Evolutionary conservation across 352 stramenopile species (phyloP).

Genomic region (Pythium graminicola): DNA sequence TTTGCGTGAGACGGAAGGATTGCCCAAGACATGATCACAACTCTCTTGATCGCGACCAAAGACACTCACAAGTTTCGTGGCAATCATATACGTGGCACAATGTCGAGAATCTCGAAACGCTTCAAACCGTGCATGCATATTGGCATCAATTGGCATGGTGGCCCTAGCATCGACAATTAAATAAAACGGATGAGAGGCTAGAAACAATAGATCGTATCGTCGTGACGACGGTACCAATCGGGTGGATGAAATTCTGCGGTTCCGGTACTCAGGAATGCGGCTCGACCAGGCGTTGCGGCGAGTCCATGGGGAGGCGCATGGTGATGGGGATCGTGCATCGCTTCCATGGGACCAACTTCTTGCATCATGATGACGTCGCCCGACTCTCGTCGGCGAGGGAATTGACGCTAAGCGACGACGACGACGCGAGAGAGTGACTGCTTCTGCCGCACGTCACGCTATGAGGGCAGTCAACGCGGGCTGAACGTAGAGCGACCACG

Average conservation of each 20-base stretch:
- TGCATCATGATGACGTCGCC: conserved; percentile 18
- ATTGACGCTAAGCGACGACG: too few relatives aligned
- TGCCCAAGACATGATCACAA: conserved; percentile 83
- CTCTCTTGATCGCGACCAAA: conserved; percentile 82
- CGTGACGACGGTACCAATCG: conserved; percentile 51
- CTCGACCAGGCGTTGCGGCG: conserved; percentile 36
- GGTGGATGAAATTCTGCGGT: conserved; percentile 74
- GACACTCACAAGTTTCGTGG: conserved; percentile 74
- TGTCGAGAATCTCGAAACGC: conserved; percentile 69
- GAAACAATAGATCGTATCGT: too few relatives aligned
- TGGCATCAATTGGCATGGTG: conserved; percentile 51
- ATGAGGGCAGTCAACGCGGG: neutral
- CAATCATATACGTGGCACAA: conserved; percentile 82
- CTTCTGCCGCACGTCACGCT: conserved; percentile 26
- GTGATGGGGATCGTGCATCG: conserved; percentile 2
- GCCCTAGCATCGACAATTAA: too few relatives aligned
- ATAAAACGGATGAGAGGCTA: too few relatives aligned
- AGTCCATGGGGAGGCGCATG: neutral
- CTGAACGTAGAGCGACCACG: conserved; percentile 8
- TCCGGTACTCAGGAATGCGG: conserved; percentile 69
- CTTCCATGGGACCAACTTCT: conserved; percentile 6
- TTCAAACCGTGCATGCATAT: conserved; percentile 64
- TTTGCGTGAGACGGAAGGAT: conserved; percentile 82
- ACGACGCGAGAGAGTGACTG: too few relatives aligned
- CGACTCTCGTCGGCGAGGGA: too few relatives aligned